Base-by-base conservation (phyloP, 306 rosid species). In the Sechiopsis laciniata region DNA sequence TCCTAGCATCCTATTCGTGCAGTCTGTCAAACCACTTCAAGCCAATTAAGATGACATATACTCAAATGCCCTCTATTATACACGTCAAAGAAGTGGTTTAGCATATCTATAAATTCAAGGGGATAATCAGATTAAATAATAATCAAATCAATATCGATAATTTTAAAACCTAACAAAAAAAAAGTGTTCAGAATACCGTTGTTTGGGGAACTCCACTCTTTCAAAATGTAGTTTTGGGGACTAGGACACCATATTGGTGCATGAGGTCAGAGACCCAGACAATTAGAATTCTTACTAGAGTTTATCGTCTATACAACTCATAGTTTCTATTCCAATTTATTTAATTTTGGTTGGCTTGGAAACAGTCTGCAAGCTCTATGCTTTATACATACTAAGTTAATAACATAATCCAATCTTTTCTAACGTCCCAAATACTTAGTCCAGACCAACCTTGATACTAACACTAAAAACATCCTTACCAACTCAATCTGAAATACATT, bases 1-100 rank as follows among this genome's bases (percentile, higher is more conserved):
- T 4, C 21, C 61, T 20, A 56, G 61, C 15, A 19, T 57, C 63
- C 35, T 10, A 57, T 57, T 20, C 20, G 15, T 57, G 35, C 63
- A 57, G 37, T 16, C 8, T 2, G 50, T 32, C 50, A 35, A 35
- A 35, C 70, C 14, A 63, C 51, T 63, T 35, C 50, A 63, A 17
- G 71, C 45, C 54, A 12, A 65, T 65, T 65, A 8, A 35, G 50
- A 63, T 63, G 70, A 35, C 20, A 63, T n/a, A 35, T n/a, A 32
- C 70, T 3, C 50, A 63, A 62, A 35, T 16, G 16, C 50, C 69
- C 21, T 32, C 37, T 32, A 32, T 32, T 32, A 5, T 5, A n/a
- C n/a, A n/a, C n/a, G n/a, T n/a, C n/a, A n/a, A n/a, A n/a, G n/a
- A n/a, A n/a, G n/a, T n/a, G n/a, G n/a, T n/a, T n/a, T n/a, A n/a